Evolutionary conservation across 192 early-diverging fungal species (phyloP).

Genomic region (Powellomyces hirtus): DNA sequence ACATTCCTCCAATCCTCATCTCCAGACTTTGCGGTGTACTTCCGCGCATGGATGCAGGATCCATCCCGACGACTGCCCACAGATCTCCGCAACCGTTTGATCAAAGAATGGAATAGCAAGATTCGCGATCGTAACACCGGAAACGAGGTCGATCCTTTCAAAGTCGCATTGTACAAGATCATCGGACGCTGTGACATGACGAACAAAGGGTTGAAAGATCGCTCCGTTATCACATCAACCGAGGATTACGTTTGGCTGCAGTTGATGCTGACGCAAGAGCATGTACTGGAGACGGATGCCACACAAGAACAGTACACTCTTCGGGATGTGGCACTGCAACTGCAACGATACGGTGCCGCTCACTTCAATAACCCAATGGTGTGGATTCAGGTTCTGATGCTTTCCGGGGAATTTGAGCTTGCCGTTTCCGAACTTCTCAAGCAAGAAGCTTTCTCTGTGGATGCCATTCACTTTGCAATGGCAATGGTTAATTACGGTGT

Average conservation of each 20-base stretch:
- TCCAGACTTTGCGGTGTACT: slow-evolving; percentile 67
- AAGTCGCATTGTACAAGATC: slow-evolving; percentile 84
- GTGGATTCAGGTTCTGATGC: slow-evolving; percentile 80
- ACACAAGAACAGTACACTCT: slow-evolving; percentile 64
- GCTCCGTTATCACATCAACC: slow-evolving; percentile 69
- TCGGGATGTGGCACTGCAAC: slow-evolving; percentile 60
- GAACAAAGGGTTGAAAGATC: slow-evolving; percentile 53
- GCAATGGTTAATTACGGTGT: slow-evolving; percentile 76
- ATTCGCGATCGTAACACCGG: slow-evolving; percentile 45
- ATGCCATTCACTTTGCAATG: slow-evolving; percentile 91
- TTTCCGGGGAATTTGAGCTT: slow-evolving; percentile 88
- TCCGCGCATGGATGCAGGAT: slow-evolving; percentile 59
- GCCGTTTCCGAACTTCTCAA: slow-evolving; percentile 74
- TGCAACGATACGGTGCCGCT: slow-evolving; percentile 65
- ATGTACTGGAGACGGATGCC: slow-evolving; percentile 21
- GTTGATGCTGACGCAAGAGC: slow-evolving; percentile 72
- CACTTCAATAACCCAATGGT: slow-evolving; percentile 71
- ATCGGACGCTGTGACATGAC: slow-evolving; percentile 83
- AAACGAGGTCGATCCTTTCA: slow-evolving; percentile 76
- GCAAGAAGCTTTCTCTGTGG: slow-evolving; percentile 60
- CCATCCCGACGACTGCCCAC: slow-evolving; percentile 45
- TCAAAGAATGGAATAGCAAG: slow-evolving; percentile 54
- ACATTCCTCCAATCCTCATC: slow-evolving; percentile 3
- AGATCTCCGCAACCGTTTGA: slow-evolving; percentile 52
- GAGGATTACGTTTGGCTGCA: slow-evolving; percentile 96